Evolutionary conservation across 1,139 yeast genomes (phyloP).

Genomic region (Debaryomyces fabryi): DNA sequence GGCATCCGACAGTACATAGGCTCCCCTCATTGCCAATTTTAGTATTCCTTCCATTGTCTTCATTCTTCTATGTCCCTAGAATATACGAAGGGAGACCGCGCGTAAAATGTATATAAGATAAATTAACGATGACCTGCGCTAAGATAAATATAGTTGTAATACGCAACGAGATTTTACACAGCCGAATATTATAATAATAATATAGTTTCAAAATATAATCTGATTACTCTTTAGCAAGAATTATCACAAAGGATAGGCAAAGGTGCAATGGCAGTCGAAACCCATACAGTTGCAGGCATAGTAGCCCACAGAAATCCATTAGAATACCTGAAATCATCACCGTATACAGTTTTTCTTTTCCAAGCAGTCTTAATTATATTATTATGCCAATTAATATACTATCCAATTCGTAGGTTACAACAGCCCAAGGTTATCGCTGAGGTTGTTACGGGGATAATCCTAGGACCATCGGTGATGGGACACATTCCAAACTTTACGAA

Average conservation of each 20-base stretch:
- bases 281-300: constrained; percentile 58
- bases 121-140: not conserved
- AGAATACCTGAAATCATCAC: constrained; percentile 54
- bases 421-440: constrained; percentile 83
- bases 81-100: not conserved
- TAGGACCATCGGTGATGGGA: constrained; percentile 75
- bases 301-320: constrained; percentile 72
- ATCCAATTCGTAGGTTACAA: constrained; percentile 58
- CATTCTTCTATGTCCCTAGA: not conserved
- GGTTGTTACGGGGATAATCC: constrained; percentile 69
- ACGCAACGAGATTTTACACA: not conserved
- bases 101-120: not conserved
- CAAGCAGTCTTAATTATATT: constrained; percentile 59
- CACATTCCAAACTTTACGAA: constrained; percentile 65
- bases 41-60: not conserved
- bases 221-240: not conserved
- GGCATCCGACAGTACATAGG: not conserved
- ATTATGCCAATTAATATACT: constrained; percentile 56
- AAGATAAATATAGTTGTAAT: not conserved
- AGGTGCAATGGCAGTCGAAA: constrained; percentile 26
- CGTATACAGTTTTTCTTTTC: constrained; percentile 62
- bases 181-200: too few species aligned
- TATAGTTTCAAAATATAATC: not conserved
- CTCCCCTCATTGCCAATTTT: not conserved
- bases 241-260: not conserved